These are phyloP conservation scores for Sclerotinia subarctica DNA, from an alignment of 2,329 filamentous ascomycete species.

Conservation along the genomic window DNA sequence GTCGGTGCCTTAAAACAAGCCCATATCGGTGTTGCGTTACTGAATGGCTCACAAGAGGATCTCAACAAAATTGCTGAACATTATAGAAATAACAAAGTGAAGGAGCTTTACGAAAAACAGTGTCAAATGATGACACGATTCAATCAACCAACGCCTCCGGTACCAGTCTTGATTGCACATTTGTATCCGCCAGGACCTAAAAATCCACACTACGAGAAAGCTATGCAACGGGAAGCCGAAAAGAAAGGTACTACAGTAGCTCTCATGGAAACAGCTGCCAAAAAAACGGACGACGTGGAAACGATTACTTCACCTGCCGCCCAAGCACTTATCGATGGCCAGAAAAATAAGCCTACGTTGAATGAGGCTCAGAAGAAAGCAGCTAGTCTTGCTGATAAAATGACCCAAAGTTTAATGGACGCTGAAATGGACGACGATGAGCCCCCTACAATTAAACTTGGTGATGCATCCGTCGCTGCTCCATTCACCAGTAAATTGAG, in stretches of 20 bases:
- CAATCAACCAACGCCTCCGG: slow-evolving; percentile 88
- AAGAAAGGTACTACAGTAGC: slow-evolving; percentile 66
- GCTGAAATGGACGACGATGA: slow-evolving; percentile 80
- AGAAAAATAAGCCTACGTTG: slow-evolving; percentile 51
- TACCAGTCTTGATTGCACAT: slow-evolving; percentile 89
- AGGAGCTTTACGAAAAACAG: slow-evolving; percentile 98
- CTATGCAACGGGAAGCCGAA: slow-evolving; percentile 79
- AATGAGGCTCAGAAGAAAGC: slow-evolving; percentile 69
- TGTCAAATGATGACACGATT: slow-evolving; percentile 87
- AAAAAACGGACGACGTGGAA: slow-evolving; percentile 54
- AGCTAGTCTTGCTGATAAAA: slow-evolving; percentile 76
- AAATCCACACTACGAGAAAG: slow-evolving; percentile 94
- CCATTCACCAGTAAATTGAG: slow-evolving; percentile 97
- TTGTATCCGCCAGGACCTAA: slow-evolving; percentile 85
- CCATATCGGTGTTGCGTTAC: slow-evolving; percentile 90
- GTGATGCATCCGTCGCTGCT: slow-evolving; percentile 93
- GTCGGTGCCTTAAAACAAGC: slow-evolving; percentile 97
- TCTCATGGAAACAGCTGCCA: slow-evolving; percentile 50
- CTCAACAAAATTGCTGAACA: slow-evolving; percentile 90
- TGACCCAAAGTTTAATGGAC: slow-evolving; percentile 86
- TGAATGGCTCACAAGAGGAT: slow-evolving; percentile 92
- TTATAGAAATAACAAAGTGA: slow-evolving; percentile 93
- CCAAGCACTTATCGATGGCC: slow-evolving; percentile 55
- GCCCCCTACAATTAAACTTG: slow-evolving; percentile 92
- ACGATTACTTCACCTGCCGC: slow-evolving; percentile 66